These are phyloP conservation scores for Herpetomonas samuelpessoai DNA, from an alignment of 208 protist species.

Conservation along the genomic window DNA sequence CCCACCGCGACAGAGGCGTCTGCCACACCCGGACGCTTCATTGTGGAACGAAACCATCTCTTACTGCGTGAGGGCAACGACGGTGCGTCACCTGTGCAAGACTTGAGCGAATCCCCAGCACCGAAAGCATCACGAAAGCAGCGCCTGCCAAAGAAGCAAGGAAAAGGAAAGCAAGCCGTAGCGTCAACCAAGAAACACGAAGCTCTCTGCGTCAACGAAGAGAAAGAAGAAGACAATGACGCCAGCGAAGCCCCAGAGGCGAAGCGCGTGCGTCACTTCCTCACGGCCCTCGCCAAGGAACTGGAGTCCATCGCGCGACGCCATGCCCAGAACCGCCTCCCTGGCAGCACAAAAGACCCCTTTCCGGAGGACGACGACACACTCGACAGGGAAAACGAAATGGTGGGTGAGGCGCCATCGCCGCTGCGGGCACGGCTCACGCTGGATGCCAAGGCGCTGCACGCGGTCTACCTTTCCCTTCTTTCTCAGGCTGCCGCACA, in stretches of 20 bases:
- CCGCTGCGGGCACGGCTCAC: conserved; percentile 21
- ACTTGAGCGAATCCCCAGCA: neutral
- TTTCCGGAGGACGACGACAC: neutral
- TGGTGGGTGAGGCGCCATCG: conserved; percentile 16
- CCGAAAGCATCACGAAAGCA: neutral
- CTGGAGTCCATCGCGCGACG: neutral
- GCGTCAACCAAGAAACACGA: too few relatives aligned
- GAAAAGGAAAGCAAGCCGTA: neutral
- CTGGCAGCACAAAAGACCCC: neutral
- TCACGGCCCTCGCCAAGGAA: neutral
- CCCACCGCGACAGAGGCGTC: too few relatives aligned
- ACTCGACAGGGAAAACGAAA: neutral
- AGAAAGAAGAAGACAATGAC: neutral
- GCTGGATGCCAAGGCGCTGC: conserved; percentile 19
- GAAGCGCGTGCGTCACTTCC: neutral
- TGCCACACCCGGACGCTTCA: neutral
- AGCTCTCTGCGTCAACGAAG: conserved; percentile 17
- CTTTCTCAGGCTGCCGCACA: neutral
- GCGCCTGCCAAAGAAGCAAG: neutral
- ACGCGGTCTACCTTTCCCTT: conserved; percentile 1
- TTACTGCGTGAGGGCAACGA: neutral
- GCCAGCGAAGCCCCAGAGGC: neutral
- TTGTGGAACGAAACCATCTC: neutral
- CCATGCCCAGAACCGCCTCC: neutral
- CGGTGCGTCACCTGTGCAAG: neutral